These are phyloP conservation scores for Metschnikowia similis DNA, from an alignment of 805 yeast species.

Conservation along the genomic window DNA sequence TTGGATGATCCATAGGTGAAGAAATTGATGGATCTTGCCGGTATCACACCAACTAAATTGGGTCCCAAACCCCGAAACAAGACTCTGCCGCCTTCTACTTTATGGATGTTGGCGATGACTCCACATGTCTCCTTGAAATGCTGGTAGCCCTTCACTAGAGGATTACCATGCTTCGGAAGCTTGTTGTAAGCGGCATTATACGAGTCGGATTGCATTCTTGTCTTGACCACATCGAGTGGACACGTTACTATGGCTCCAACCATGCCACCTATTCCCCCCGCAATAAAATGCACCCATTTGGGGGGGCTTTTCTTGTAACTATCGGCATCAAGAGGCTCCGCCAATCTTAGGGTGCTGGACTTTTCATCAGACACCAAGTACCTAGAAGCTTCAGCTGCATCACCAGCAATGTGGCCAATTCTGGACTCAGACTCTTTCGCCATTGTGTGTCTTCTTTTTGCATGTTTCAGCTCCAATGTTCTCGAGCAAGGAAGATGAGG, in stretches of 20 bases:
- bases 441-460: not conserved
- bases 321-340: constrained; percentile 24
- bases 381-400: constrained; percentile 56
- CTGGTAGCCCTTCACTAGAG: constrained; percentile 45
- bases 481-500: not conserved
- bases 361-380: constrained; percentile 72
- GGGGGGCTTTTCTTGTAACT: constrained; percentile 14
- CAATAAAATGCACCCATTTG: constrained; percentile 76
- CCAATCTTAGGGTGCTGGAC: constrained; percentile 48
- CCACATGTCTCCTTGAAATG: constrained; percentile 82
- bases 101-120: constrained; percentile 65
- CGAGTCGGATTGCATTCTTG: constrained; percentile 88
- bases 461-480: not conserved
- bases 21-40: constrained; percentile 95
- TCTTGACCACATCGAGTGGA: constrained; percentile 94
- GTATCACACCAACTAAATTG: constrained; percentile 93
- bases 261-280: constrained; percentile 96
- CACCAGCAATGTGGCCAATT: constrained; percentile 25
- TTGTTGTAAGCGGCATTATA: constrained; percentile 55
- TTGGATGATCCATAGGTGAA: constrained; percentile 96
- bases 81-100: constrained; percentile 77
- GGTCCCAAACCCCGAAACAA: constrained; percentile 95
- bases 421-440: not conserved
- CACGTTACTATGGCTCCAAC: constrained; percentile 92
- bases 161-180: constrained; percentile 36